These are phyloP conservation scores for Corylus heterophylla DNA, from an alignment of 306 rosid genomes.

Conservation along the genomic window DNA sequence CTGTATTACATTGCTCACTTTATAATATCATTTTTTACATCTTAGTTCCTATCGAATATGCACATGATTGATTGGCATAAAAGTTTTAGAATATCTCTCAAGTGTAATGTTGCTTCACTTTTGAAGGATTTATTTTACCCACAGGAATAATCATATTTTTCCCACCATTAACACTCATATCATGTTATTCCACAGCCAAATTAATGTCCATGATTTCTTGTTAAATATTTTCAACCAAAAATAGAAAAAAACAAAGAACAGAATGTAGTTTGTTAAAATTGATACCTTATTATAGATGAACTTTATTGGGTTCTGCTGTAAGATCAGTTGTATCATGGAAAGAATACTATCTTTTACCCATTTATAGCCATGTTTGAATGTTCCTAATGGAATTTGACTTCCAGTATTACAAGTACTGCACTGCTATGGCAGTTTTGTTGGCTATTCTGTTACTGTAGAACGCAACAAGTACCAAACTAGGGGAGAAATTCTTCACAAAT, in stretches of 20 bases:
- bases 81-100: neutral
- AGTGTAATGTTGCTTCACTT: neutral
- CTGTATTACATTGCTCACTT: neutral
- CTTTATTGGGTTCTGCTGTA: too few species aligned
- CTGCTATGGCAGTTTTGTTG: too few species aligned
- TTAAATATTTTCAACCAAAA: neutral
- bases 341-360: too few species aligned
- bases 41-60: neutral
- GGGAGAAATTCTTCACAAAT: too few species aligned
- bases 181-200: neutral
- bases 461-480: too few species aligned
- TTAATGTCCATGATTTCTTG: neutral
- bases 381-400: too few species aligned
- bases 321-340: too few species aligned
- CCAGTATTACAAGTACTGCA: too few species aligned
- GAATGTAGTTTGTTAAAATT: too few species aligned
- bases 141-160: neutral
- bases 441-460: too few species aligned
- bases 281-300: too few species aligned
- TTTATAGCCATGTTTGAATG: too few species aligned
- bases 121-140: neutral
- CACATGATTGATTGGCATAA: neutral
- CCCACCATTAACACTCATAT: neutral
- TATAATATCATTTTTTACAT: neutral
- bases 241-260: neutral